Conservation (phyloP, 305 asterid species). For the Salvia sclarea region DNA sequence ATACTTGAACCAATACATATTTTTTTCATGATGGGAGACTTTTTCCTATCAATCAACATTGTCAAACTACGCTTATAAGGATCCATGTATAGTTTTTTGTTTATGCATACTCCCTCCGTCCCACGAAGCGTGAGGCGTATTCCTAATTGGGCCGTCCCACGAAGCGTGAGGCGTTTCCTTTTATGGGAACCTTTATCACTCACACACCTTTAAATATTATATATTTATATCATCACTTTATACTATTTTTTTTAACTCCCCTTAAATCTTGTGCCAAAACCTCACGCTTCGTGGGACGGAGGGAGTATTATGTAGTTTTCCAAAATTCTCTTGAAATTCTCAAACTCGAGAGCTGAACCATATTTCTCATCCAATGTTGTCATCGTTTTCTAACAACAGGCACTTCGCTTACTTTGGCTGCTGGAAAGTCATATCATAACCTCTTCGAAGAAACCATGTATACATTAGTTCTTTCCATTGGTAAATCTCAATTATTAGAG, state of each 20-base stretch:
- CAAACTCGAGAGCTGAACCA: background rate
- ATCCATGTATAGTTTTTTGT: background rate
- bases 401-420: constrained; percentile 6
- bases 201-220: too few species aligned
- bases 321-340: background rate
- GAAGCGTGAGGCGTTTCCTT: too few species aligned
- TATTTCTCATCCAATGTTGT: background rate
- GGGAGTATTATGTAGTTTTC: background rate
- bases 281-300: too few species aligned
- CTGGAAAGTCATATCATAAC: background rate
- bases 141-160: too few species aligned
- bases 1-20: constrained; percentile 12
- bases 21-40: background rate
- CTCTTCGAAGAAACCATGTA: background rate
- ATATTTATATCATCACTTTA: too few species aligned
- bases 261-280: too few species aligned
- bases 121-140: too few species aligned
- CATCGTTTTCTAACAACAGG: background rate
- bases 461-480: background rate
- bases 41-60: background rate
- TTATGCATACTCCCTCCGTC: too few species aligned
- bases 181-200: too few species aligned
- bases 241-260: too few species aligned
- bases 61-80: background rate
- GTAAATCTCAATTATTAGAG: too few species aligned